Base-by-base conservation (phyloP, 345 rosid species). In the Kernera saxatilis region DNA sequence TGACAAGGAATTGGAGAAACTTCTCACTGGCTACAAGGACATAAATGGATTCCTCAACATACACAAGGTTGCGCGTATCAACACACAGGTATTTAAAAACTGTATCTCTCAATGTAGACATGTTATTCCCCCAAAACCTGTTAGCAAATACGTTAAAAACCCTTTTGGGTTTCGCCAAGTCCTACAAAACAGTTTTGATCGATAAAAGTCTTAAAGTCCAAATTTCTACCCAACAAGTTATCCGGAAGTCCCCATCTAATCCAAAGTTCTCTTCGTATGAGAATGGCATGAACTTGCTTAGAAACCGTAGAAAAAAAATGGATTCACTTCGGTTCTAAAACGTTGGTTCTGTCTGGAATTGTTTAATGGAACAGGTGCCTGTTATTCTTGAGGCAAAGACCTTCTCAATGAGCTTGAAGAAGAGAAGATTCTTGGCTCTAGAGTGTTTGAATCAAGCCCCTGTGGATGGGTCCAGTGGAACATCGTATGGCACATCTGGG, bases 381-480 rank as follows among this genome's bases (percentile, higher is more conserved):
- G 69, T 85, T 33, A 84, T 89, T 78, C 90, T 82, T 7, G 97
- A 89, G 70, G 90, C 98, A 67, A 88, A 89, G 36, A 91, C 96
- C 2, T 91, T 80, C 71, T 91, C 97, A 10, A 83, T 93, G 72
- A 93, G 93, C 73, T 77, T 93, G 77, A 91, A 84, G 40, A 91
- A 87, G 77, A 85, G 97, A 23, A 83, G 91, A 64, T 88, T 75
- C 79, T 77, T 89, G 85, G 80, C 83, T 78, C 77, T 91, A 55
- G 98, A 93, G 77, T 87, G 88, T 74, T 71, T 93, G 72, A 93
- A 91, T 79, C 97, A 93, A 84, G 98, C 97, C 56, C 98, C 97
- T 5, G 82, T 93, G 26, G 97, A 91, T 46, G 94, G 96, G 48
- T 87, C 96, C 5, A 87, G 88, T 74, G 97, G 98, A 69, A 77